These are phyloP conservation scores for Kwoniella heveanensis DNA, from an alignment of 768 basidiomycete genomes.

Conservation along the genomic window DNA sequence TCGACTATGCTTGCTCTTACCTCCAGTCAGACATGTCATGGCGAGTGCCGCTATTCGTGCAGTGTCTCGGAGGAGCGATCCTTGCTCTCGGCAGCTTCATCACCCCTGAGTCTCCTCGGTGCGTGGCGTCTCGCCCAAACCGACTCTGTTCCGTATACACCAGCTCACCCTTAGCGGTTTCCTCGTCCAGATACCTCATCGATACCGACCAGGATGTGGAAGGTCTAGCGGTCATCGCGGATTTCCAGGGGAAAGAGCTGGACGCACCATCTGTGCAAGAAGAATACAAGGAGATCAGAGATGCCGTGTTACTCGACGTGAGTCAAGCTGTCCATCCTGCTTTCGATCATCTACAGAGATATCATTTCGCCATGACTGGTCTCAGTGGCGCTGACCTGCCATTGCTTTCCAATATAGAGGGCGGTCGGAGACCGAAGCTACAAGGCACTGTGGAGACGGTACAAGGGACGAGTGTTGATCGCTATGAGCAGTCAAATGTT, in stretches of 20 bases:
- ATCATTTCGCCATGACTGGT: not conserved
- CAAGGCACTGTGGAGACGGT: slow-evolving; percentile 77
- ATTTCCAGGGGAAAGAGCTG: slow-evolving; percentile 80
- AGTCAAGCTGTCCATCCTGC: slow-evolving; percentile 14
- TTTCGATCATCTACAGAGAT: not conserved
- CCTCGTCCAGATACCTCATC: slow-evolving; percentile 74
- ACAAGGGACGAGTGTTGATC: slow-evolving; percentile 81
- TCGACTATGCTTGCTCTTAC: slow-evolving; percentile 90
- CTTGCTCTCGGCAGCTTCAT: slow-evolving; percentile 76
- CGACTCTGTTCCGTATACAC: too few species aligned
- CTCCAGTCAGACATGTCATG: slow-evolving; percentile 83
- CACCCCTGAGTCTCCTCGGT: slow-evolving; percentile 90
- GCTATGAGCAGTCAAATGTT: slow-evolving; percentile 96
- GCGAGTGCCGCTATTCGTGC: slow-evolving; percentile 84
- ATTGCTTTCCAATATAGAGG: slow-evolving; percentile 63
- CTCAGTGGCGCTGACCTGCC: too few species aligned
- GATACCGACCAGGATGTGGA: slow-evolving; percentile 80
- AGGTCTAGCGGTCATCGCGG: slow-evolving; percentile 82
- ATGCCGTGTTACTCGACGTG: slow-evolving; percentile 58
- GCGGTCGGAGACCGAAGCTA: slow-evolving; percentile 77
- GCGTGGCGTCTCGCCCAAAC: too few species aligned
- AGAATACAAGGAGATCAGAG: slow-evolving; percentile 91
- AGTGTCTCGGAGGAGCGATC: slow-evolving; percentile 81
- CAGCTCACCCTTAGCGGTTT: too few species aligned
- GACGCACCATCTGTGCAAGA: slow-evolving; percentile 68